These are phyloP conservation scores for Colletotrichum sp. DNA, from an alignment of 2,329 filamentous ascomycete species.

Conservation along the genomic window DNA sequence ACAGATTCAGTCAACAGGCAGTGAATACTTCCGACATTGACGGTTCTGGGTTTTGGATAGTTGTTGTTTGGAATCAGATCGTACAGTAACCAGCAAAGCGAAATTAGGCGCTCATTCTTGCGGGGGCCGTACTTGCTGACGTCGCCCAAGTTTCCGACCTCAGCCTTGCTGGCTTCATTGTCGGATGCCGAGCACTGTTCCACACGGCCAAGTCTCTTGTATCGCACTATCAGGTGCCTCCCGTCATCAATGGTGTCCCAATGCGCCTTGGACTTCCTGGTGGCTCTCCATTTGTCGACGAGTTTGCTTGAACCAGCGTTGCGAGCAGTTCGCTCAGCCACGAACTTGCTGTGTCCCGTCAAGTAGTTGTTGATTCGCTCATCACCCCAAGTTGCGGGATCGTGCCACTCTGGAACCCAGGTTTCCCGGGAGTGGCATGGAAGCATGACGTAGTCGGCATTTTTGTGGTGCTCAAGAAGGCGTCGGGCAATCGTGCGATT, in stretches of 20 bases:
- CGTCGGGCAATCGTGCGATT: background rate
- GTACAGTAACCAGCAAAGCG: background rate
- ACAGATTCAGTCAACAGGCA: background rate
- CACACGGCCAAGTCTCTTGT: background rate
- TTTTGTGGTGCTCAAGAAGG: too few relatives aligned
- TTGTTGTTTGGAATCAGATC: background rate
- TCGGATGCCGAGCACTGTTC: background rate
- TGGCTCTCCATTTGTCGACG: background rate
- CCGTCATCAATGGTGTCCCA: rapidly evolving
- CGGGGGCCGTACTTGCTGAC: background rate
- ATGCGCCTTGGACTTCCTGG: background rate
- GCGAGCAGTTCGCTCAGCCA: background rate
- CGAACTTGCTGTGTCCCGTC: background rate
- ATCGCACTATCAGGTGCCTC: too few relatives aligned
- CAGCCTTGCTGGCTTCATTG: background rate
- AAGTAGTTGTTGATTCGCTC: background rate
- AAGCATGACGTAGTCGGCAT: background rate
- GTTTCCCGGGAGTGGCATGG: background rate
- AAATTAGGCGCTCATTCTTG: background rate
- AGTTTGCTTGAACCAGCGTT: background rate
- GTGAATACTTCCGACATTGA: rapidly evolving
- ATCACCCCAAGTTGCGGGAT: background rate
- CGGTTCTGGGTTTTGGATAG: background rate
- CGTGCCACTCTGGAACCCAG: background rate
- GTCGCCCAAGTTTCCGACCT: background rate